A percentile compares a stretch with the other conserved stretches of the same genome.
phyloP scores from a whole-genome alignment of 2,329 filamentous ascomycete genomes.

The Microascus cirrosus region DNA sequence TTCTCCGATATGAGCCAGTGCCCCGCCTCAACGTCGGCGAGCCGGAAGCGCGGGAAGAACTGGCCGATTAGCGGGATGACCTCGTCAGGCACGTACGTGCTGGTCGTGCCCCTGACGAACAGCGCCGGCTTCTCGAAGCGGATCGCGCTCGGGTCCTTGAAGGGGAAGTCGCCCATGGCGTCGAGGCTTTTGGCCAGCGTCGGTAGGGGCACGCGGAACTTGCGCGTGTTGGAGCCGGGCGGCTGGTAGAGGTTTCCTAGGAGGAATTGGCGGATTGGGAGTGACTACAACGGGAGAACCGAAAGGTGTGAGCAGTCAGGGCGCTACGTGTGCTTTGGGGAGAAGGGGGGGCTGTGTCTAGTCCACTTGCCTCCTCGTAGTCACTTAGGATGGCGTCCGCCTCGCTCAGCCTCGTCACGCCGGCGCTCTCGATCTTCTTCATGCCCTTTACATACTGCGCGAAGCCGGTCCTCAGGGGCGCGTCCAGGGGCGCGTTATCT shows the following conservation, averaged over 20 bases:
- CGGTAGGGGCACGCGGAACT: slow-evolving; percentile 70
- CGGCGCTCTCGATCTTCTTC: slow-evolving; percentile 63
- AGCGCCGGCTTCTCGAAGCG: slow-evolving; percentile 69
- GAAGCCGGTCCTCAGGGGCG: slow-evolving; percentile 63
- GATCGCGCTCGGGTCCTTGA: slow-evolving; percentile 54
- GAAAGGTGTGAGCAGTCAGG: neutral
- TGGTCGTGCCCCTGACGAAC: slow-evolving; percentile 68
- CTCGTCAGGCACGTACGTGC: slow-evolving; percentile 73
- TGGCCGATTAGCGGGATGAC: slow-evolving; percentile 65
- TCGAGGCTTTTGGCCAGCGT: slow-evolving; percentile 57
- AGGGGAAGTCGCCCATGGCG: slow-evolving; percentile 82
- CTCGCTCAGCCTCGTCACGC: slow-evolving; percentile 58
- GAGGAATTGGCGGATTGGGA: slow-evolving; percentile 81
- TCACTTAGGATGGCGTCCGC: slow-evolving; percentile 68
- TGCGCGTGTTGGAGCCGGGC: slow-evolving; percentile 38
- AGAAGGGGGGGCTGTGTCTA: neutral
- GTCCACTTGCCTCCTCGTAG: slow-evolving; percentile 51
- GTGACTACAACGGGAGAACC: slow-evolving; percentile 28
- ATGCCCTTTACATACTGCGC: slow-evolving; percentile 73
- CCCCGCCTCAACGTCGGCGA: slow-evolving; percentile 66
- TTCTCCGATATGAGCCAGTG: slow-evolving; percentile 91
- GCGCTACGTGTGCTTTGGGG: neutral
- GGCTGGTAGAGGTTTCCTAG: slow-evolving; percentile 69
- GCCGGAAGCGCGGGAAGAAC: slow-evolving; percentile 69
- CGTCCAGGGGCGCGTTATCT: slow-evolving; percentile 85